A percentile compares a stretch with the other conserved stretches of the same genome.
phyloP scores from a whole-genome alignment of 2,329 filamentous ascomycete species.

The Fusarium euwallaceae region DNA sequence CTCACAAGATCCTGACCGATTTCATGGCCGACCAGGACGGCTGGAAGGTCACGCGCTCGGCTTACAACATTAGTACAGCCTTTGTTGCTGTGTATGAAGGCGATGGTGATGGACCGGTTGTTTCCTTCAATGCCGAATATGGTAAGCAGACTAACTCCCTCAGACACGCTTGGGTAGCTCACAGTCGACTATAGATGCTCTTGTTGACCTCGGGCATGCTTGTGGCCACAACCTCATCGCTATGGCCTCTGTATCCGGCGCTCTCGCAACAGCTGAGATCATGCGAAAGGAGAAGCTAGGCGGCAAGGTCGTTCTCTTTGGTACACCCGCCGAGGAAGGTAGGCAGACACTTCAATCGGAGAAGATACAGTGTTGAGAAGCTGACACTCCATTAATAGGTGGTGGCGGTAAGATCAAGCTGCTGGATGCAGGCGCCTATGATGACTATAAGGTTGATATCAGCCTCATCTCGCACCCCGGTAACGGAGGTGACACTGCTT shows the following conservation, averaged over 20 bases:
- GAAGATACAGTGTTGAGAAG: background rate
- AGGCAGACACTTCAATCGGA: background rate
- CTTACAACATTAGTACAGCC: background rate
- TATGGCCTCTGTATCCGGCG: background rate
- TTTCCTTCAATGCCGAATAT: background rate
- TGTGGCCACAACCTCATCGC: background rate
- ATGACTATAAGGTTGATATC: background rate
- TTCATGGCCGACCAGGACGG: conserved; percentile 48
- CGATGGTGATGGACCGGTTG: background rate
- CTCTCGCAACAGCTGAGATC: background rate
- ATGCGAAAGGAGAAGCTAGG: background rate
- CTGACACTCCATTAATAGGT: background rate
- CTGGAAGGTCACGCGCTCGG: background rate
- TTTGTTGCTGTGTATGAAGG: background rate
- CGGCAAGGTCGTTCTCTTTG: background rate
- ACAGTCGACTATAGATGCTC: background rate
- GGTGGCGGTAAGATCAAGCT: background rate
- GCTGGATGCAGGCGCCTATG: background rate
- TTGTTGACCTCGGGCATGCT: background rate
- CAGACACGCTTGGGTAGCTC: background rate
- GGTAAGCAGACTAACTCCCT: background rate
- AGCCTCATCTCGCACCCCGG: background rate
- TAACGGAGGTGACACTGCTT: background rate
- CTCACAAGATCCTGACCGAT: conserved; percentile 54
- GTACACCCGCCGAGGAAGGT: background rate